Evolutionary conservation across 2,329 filamentous ascomycete species (phyloP), one percentile per base, ranked within the genome.

Genomic region (Cercospora sp.): DNA sequence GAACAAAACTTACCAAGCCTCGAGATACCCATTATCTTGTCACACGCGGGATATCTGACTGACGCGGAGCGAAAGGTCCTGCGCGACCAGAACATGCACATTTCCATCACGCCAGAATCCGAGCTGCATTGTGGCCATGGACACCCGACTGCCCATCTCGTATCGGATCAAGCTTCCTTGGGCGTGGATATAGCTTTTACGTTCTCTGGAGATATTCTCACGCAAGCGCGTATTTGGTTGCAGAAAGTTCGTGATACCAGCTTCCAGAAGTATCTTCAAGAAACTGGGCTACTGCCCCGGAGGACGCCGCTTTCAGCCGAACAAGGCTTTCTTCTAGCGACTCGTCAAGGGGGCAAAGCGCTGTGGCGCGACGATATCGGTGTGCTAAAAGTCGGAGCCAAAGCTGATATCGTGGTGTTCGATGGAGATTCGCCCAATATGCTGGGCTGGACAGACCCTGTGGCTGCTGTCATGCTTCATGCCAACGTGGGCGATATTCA

Each of bases 111-210:
- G 0, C 85, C 86, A 1, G 87, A 89, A 72, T 86, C 84, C 0
- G 86, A 88, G 72, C 83, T 86, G 80, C 85, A 87, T 74, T 88
- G 84, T 75, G 86, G 86, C n/a, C 85, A 86, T 71, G 79, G 77
- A 0, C 84, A 88, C 66, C 79, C 80, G 1, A 73, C 76, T 43
- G 80, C 78, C 18, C 79, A 83, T 63, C 74, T 79, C 8, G 78
- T 84, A 30, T 81, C 81, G 30, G 85, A 88, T 71, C 85, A 88
- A 69, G 81, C 81, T 1, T 71, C 70, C 21, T 61, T 74, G 7
- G 72, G 72, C 45, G 65, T 74, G 5, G 72, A 74, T 55, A 71
- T 67, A 26, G 66, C 69, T 43, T 74, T 70, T 43, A 73, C 71
- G 6, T 74, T 71, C 59, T 71, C 68, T n/a, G 65, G 69, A 5